phyloP scores from a whole-genome alignment of 306 rosid species.

The Pueraria montana region DNA sequence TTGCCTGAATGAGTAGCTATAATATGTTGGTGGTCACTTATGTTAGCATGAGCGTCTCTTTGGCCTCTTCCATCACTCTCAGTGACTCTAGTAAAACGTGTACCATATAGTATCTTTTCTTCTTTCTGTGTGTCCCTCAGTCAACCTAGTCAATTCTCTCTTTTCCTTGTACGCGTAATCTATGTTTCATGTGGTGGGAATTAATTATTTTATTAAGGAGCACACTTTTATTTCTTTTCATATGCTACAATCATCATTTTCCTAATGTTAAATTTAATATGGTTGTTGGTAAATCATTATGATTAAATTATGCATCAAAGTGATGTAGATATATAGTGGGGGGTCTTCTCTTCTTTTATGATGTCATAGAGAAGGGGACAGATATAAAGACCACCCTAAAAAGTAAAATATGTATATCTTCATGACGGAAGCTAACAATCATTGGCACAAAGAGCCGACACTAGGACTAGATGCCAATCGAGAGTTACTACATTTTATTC shows the following conservation, averaged over 20 bases:
- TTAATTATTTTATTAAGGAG: slow-evolving; percentile 6
- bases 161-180: background rate
- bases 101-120: background rate
- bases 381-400: slow-evolving; percentile 40
- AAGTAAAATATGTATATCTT: slow-evolving; percentile 41
- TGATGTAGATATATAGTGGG: background rate
- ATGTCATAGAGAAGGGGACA: slow-evolving; percentile 46
- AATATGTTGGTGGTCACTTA: background rate
- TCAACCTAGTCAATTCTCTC: background rate
- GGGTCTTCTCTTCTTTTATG: background rate
- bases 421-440: slow-evolving; percentile 33
- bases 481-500: background rate
- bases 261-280: slow-evolving; percentile 1
- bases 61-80: background rate
- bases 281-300: background rate
- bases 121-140: background rate
- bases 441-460: slow-evolving; percentile 29
- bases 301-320: slow-evolving; percentile 24
- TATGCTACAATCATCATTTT: background rate
- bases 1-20: background rate
- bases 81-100: background rate
- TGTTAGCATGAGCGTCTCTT: background rate
- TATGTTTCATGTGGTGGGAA: background rate
- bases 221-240: background rate
- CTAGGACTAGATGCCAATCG: background rate